Evolutionary conservation across 192 early-diverging fungal genomes (phyloP).

Genomic region (Podochytrium sp.): DNA sequence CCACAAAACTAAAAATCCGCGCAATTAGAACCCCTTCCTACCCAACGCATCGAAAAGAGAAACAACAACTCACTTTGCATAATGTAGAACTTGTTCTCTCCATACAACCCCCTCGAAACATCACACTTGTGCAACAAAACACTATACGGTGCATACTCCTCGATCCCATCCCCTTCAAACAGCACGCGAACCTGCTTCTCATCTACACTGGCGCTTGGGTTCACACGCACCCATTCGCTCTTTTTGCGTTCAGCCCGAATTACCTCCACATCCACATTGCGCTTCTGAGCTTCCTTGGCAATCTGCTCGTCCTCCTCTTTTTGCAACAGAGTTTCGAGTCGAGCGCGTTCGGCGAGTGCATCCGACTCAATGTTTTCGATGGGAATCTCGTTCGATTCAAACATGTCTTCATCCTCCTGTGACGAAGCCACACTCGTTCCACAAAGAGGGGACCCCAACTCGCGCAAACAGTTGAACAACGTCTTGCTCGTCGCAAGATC

Average conservation of each 20-base stretch:
- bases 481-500: neutral
- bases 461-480: slow-evolving; percentile 6
- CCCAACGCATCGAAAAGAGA: no score
- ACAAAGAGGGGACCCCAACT: slow-evolving; percentile 22
- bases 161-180: slow-evolving; percentile 28
- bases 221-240: slow-evolving; percentile 12
- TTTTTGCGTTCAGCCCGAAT: slow-evolving; percentile 21
- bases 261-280: slow-evolving; percentile 19
- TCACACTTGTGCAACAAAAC: slow-evolving; percentile 55
- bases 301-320: slow-evolving; percentile 8
- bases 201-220: slow-evolving; percentile 20
- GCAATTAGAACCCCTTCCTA: neutral
- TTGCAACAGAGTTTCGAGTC: slow-evolving; percentile 25
- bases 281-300: slow-evolving; percentile 6
- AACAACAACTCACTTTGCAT: slow-evolving; percentile 39
- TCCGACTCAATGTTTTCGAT: slow-evolving; percentile 20
- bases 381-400: slow-evolving; percentile 15
- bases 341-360: slow-evolving; percentile 19
- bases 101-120: slow-evolving; percentile 36
- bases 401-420: slow-evolving; percentile 12
- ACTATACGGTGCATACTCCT: slow-evolving; percentile 42
- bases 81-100: slow-evolving; percentile 58
- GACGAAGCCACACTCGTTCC: neutral
- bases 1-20: slow-evolving; percentile 39
- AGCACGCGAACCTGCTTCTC: slow-evolving; percentile 22